These are phyloP conservation scores for Ustanciosporium gigantosporum DNA, from an alignment of 1,284 basidiomycete species.

Conservation along the genomic window DNA sequence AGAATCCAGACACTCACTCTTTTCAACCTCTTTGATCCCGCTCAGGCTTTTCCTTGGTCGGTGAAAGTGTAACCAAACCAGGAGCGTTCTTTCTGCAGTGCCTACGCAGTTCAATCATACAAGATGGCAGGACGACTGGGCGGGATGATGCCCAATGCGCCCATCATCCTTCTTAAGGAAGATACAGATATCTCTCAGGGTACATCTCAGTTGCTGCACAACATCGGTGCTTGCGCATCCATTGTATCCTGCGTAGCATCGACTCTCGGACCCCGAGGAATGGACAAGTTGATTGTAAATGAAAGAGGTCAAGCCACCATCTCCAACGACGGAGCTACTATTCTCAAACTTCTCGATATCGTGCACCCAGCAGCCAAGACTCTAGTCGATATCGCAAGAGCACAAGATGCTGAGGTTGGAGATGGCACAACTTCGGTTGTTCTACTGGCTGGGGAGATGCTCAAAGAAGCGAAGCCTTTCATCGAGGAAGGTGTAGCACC, in stretches of 20 bases:
- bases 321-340: conserved; percentile 95
- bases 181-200: conserved; percentile 97
- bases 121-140: conserved; percentile 36
- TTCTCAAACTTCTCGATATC: conserved; percentile 94
- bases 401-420: conserved; percentile 97
- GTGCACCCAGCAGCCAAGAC: conserved; percentile 96
- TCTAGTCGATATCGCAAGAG: conserved; percentile 93
- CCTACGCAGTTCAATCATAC: no score
- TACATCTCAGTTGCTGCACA: conserved; percentile 87
- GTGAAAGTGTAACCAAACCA: no score
- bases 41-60: no score
- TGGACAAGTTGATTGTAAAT: conserved; percentile 84
- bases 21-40: no score
- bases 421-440: conserved; percentile 98
- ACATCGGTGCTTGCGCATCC: conserved; percentile 69
- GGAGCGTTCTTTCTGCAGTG: no score
- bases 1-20: no score
- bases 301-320: conserved; percentile 89
- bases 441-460: conserved; percentile 86
- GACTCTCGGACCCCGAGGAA: conserved; percentile 95
- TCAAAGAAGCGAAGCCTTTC: conserved; percentile 88
- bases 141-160: conserved; percentile 52
- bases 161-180: conserved; percentile 64
- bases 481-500: conserved; percentile 98
- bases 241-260: conserved; percentile 67